phyloP scores from a whole-genome alignment of 164 flowering plant genomes.

The Dillenia turbinata region DNA sequence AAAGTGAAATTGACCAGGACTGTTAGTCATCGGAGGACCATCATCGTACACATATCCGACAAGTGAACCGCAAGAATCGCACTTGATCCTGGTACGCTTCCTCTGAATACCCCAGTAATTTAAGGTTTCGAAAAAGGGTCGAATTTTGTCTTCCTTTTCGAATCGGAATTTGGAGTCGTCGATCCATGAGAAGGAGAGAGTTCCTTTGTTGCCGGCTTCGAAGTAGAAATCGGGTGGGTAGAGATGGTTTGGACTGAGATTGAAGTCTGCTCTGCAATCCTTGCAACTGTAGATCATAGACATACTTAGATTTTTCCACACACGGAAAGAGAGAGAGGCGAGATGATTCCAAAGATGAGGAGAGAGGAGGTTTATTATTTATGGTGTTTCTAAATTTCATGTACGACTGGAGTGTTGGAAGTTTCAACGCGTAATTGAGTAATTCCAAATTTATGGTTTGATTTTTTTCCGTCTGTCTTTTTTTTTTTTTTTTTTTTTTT shows the following conservation, averaged over 20 bases:
- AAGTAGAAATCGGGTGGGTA: constrained; percentile 77
- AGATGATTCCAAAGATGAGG: too few relatives aligned
- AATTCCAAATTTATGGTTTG: too few relatives aligned
- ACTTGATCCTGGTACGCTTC: constrained; percentile 70
- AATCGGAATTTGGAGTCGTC: constrained; percentile 62
- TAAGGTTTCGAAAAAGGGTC: constrained; percentile 88
- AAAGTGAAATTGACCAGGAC: constrained; percentile 72
- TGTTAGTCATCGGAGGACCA: constrained; percentile 72
- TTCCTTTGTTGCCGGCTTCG: constrained; percentile 92
- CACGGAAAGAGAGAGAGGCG: background rate
- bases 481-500: too few relatives aligned
- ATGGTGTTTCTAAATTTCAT: too few relatives aligned
- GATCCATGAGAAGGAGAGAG: constrained; percentile 65
- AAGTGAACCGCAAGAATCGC: constrained; percentile 55
- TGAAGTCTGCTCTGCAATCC: constrained; percentile 64
- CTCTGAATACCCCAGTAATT: constrained; percentile 95
- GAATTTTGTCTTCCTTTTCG: constrained; percentile 81
- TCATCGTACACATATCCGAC: constrained; percentile 88
- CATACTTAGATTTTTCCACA: constrained; percentile 17
- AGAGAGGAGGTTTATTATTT: too few relatives aligned
- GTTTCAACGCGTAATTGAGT: too few relatives aligned
- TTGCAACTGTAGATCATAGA: constrained; percentile 68
- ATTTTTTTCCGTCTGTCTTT: too few relatives aligned
- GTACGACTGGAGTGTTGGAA: too few relatives aligned
- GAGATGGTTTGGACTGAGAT: constrained; percentile 49